These are phyloP conservation scores for Atractiella rhizophila DNA, from an alignment of 768 basidiomycete species.

Conservation along the genomic window DNA sequence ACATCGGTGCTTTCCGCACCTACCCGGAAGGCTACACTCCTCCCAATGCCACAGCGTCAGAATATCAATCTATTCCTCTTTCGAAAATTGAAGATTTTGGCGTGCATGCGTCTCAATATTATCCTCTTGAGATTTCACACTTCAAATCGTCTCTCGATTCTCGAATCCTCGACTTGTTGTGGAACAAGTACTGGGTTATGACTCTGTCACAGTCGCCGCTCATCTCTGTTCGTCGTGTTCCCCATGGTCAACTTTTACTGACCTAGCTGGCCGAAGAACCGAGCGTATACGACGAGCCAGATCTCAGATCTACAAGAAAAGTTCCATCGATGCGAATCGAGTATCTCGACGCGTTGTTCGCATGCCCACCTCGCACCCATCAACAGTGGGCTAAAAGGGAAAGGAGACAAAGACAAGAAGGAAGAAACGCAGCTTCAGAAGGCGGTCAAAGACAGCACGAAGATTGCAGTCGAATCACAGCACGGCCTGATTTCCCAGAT, in stretches of 20 bases:
- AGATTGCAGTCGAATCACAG: neutral
- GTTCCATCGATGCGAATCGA: constrained; percentile 24
- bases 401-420: constrained; percentile 40
- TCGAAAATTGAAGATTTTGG: constrained; percentile 98
- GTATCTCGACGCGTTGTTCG: constrained; percentile 11
- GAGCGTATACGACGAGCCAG: constrained; percentile 78
- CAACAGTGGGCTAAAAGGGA: constrained; percentile 24
- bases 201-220: constrained; percentile 80
- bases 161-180: constrained; percentile 62
- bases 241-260: neutral
- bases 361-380: constrained; percentile 33
- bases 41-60: constrained; percentile 36
- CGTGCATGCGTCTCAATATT: constrained; percentile 90
- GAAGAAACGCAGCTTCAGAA: constrained; percentile 68
- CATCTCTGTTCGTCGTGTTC: constrained; percentile 38
- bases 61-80: constrained; percentile 88
- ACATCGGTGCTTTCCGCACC: constrained; percentile 94
- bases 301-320: constrained; percentile 75
- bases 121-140: constrained; percentile 74
- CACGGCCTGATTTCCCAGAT: neutral
- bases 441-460: constrained; percentile 49
- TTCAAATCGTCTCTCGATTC: constrained; percentile 80
- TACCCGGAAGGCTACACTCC: constrained; percentile 85
- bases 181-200: constrained; percentile 99
- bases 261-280: constrained; percentile 39